These are phyloP conservation scores for Fusarium chuoi DNA, from an alignment of 2,329 filamentous ascomycete species.

Conservation along the genomic window DNA sequence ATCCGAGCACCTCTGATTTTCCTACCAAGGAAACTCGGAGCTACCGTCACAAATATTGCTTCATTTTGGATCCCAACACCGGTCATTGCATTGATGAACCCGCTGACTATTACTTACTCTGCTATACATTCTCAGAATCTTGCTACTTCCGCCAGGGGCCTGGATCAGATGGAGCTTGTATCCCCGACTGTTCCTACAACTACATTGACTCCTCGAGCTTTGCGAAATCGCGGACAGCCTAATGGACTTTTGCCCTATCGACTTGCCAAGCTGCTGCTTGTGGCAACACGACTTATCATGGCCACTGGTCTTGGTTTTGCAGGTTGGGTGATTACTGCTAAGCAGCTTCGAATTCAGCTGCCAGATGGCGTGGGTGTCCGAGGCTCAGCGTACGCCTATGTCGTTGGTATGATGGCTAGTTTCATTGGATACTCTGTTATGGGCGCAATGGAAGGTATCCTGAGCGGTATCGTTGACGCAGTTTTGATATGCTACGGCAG, in stretches of 20 bases:
- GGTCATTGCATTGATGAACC: constrained; percentile 87
- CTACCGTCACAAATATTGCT: constrained; percentile 75
- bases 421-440: constrained; percentile 96
- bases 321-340: constrained; percentile 95
- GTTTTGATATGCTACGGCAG: constrained; percentile 95
- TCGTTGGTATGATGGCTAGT: constrained; percentile 90
- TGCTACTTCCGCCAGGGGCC: constrained; percentile 77
- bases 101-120: constrained; percentile 89
- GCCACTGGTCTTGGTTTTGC: constrained; percentile 89
- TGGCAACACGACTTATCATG: constrained; percentile 92
- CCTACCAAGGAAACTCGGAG: constrained; percentile 75
- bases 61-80: constrained; percentile 87
- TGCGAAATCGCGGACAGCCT: constrained; percentile 55
- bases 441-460: constrained; percentile 87
- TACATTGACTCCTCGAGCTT: constrained; percentile 69
- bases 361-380: constrained; percentile 66
- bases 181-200: constrained; percentile 78
- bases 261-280: constrained; percentile 89
- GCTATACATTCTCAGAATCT: constrained; percentile 93
- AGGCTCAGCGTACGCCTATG: constrained; percentile 92
- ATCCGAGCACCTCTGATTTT: constrained; percentile 87
- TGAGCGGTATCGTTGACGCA: constrained; percentile 88
- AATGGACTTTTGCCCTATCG: constrained; percentile 83
- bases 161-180: constrained; percentile 86
- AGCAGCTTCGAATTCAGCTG: constrained; percentile 73